Percentiles rank a stretch among this genome's conserved stretches.
These are phyloP conservation scores for Scheffersomyces amazonensis DNA, from an alignment of 805 yeast genomes.

Conservation along the genomic window DNA sequence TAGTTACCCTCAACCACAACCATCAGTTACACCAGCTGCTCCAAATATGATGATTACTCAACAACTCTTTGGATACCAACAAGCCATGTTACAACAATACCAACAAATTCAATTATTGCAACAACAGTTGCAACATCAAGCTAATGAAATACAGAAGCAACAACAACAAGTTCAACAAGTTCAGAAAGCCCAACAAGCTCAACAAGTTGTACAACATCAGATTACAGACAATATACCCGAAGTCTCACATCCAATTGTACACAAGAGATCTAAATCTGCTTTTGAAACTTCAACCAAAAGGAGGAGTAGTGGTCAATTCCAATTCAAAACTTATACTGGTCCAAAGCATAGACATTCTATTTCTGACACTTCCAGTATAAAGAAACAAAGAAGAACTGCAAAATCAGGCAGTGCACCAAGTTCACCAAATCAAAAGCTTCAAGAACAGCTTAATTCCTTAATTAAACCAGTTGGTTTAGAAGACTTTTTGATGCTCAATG, in stretches of 20 bases:
- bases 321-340: slow-evolving; percentile 17
- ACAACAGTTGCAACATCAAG: slow-evolving; percentile 22
- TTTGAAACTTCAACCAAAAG: slow-evolving; percentile 2
- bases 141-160: slow-evolving; percentile 10
- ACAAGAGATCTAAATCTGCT: slow-evolving; percentile 7
- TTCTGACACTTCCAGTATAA: slow-evolving; percentile 19
- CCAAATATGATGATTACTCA: slow-evolving; percentile 4
- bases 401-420: slow-evolving; percentile 1
- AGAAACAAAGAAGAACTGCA: slow-evolving; percentile 5
- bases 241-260: slow-evolving; percentile 14
- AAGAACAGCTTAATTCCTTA: neutral
- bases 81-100: slow-evolving; percentile 19
- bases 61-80: slow-evolving; percentile 14
- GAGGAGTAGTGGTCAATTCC: slow-evolving; percentile 12
- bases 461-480: slow-evolving; percentile 18
- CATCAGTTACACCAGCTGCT: neutral
- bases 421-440: neutral
- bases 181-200: slow-evolving; percentile 7
- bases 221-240: slow-evolving; percentile 1
- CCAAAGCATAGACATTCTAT: slow-evolving; percentile 20
- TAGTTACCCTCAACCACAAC: slow-evolving; percentile 8
- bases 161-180: slow-evolving; percentile 6
- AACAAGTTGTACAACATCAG: slow-evolving; percentile 8
- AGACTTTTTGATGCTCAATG: slow-evolving; percentile 25
- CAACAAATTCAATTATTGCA: slow-evolving; percentile 20